Percentiles rank a stretch among this genome's conserved stretches.
Evolutionary conservation across 805 yeast genomes (phyloP).

Genomic region (Cyberlindnera galapagoensis): DNA sequence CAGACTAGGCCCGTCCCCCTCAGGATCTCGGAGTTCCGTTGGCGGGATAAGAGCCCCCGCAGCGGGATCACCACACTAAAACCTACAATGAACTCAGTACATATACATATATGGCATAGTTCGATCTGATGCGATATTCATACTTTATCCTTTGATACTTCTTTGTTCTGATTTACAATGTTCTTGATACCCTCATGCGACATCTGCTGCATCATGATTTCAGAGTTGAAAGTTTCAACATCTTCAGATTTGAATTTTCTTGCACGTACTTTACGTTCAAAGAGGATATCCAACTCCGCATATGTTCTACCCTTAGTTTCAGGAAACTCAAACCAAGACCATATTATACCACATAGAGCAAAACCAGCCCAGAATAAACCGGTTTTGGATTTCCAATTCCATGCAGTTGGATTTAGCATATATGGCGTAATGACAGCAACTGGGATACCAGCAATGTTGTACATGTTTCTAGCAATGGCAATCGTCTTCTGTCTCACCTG

Average conservation of each 20-base stretch:
- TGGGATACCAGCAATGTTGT: constrained; percentile 29
- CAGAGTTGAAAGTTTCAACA: constrained; percentile 18
- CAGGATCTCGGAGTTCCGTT: no score
- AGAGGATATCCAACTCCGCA: constrained; percentile 51
- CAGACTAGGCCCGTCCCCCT: no score
- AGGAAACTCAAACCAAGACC: constrained; percentile 47
- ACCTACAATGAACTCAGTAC: no score
- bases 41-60: no score
- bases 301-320: constrained; percentile 49
- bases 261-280: constrained; percentile 26
- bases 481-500: constrained; percentile 35
- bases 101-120: no score
- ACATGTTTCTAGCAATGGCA: constrained; percentile 26
- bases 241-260: constrained; percentile 25
- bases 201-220: constrained; percentile 15
- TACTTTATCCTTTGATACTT: no score
- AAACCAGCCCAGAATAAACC: constrained; percentile 40
- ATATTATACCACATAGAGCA: constrained; percentile 26
- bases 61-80: no score
- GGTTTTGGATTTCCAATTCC: constrained; percentile 38
- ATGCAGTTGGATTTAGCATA: constrained; percentile 39
- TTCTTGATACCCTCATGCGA: background rate
- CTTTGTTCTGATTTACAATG: background rate
- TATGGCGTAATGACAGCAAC: constrained; percentile 36
- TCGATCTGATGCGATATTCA: no score